Base-by-base conservation (phyloP, 2,329 filamentous ascomycete genomes). In the Alternaria gansuensis region DNA sequence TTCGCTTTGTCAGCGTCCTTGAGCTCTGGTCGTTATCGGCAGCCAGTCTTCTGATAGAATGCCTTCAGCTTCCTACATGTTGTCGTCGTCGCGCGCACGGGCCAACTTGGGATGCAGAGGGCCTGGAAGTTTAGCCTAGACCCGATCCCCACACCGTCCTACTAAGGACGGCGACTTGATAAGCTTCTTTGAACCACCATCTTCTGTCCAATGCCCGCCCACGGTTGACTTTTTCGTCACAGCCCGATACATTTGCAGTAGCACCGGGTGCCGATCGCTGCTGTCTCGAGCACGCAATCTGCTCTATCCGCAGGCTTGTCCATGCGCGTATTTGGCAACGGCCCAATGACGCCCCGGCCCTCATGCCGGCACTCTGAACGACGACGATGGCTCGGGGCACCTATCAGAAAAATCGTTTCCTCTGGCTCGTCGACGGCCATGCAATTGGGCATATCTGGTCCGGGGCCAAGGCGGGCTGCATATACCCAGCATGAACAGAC, bases 401-500 rank as follows among this genome's bases (percentile, higher is more conserved):
- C 70, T 73, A 76, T 76, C 71, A 73, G 41, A 66, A 65, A 68
- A 67, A 55, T 59, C 57, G 39, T 63, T 44, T 45, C 54, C 55
- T 66, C 60, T 65, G 55, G 62, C 67, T 63, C 63, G 39, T 56
- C 52, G 45, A 34, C 31, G 39, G 64, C 40, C 46, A 49, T 67
- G 64, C 57, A 55, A 72, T 72, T 74, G 70, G 71, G 63, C 62
- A 50, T 39, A 31, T 29, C 51, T 59, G 57, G 62, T 43, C 60
- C 52, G 49, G 36, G 62, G 55, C 70, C 70, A 71, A 59, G 48
- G 48, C 54, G 50, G 64, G 57, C 64, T 71, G 71, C 71, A 72
- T 67, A 55, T 64, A 60, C 59, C 68, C 70, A 66, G 76, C 78
- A 80, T 79, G 69, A 73, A 67, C 53, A 70, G 67, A 62, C 68